Base-by-base conservation (phyloP, 345 rosid genomes). In the Hypericum androsaemum region DNA sequence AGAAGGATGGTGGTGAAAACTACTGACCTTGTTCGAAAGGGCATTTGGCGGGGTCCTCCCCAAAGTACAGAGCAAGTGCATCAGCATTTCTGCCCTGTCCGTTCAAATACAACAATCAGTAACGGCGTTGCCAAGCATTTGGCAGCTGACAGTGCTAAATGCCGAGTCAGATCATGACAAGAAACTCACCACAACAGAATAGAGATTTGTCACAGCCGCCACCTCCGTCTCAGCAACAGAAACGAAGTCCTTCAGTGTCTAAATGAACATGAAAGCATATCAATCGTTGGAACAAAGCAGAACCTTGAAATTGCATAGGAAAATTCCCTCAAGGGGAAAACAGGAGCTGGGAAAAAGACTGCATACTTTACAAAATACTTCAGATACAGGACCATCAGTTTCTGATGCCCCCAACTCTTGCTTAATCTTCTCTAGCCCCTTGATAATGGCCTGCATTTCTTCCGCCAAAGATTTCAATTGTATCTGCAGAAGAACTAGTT, bases 361-460 rank as follows among this genome's bases (percentile, higher is more conserved):
- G 40, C 52, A 49, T 77, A 84, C 99, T 84, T 83, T 80, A 10
- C 78, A 65, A 53, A 94, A 94, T 73, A 83, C 80, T 41, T 81
- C 95, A 14, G 99, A 94, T 6, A 94, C 89, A 47, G 89, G 95
- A 60, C 99, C 99, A 47, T 94, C 99, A 69, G 74, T 78, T 71
- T 83, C 95, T 15, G 95, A 94, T 52, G 90, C 90, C 46, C 37
- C 61, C 44, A 88, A 76, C 74, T 94, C 99, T 76, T 86, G 97
- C 59, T 80, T 81, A 47, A 94, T 74, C 76, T 88, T 94, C 63
- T 88, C 97, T 66, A 94, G 68, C 53, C 97, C 99, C 79, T 86
- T 94, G 67, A 73, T 83, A 58, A 94, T 81, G 54, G 97, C 97
- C 74, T 88, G 95, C 99, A 94, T 94, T 83, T 94, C 99, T 64